Evolutionary conservation across 805 yeast species (phyloP), one percentile per base, ranked within the genome.

Genomic region (Zygosaccharomyces rouxii): DNA sequence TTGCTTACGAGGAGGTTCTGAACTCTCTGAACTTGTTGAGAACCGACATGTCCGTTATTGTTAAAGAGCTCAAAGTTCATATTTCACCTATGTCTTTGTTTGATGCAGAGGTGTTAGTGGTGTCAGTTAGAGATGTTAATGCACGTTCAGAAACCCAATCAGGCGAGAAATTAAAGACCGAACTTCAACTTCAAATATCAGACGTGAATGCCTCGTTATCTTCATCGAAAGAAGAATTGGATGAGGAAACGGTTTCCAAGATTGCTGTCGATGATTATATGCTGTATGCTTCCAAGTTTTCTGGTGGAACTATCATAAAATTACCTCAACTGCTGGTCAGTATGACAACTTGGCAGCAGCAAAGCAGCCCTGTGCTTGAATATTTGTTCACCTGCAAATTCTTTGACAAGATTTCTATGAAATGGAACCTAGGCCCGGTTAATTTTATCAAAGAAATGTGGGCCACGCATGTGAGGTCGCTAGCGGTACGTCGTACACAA

Each of bases 391-490:
- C 74, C 40, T 81, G 94, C 43, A 72, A 81, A 2, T 89, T 94
- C 70, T 95, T 88, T 7, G 97, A 96, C 23, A 81, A 88, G 13
- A 94, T 94, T 35, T 95, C 89, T 51, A 82, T 94, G 1, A 78
- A 88, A 42, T 94, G 99, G 99, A 94, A 94, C 63, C 70, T 94
- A 25, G 97, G 98, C 0, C 84, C 96, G 0, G 83, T 94, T 16
- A 87, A 86, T 59, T 89, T 89, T 54, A 88, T 94, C 29, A 74
- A 95, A 30, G 96, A 89, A 59, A 89, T 94, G 96, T 86, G 90
- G 83, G 78, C 89, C 11, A 79, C 89, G 2, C 97, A 94, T 69
- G 82, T 81, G 1, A 77, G 81, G 38, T 85, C 96, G 0, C 71
- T 88, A 45, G 74, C 78, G 3, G 76, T 89, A 4, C 76, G 96